phyloP scores from a whole-genome alignment of 768 basidiomycete genomes.

The Clathrus columnatus region DNA sequence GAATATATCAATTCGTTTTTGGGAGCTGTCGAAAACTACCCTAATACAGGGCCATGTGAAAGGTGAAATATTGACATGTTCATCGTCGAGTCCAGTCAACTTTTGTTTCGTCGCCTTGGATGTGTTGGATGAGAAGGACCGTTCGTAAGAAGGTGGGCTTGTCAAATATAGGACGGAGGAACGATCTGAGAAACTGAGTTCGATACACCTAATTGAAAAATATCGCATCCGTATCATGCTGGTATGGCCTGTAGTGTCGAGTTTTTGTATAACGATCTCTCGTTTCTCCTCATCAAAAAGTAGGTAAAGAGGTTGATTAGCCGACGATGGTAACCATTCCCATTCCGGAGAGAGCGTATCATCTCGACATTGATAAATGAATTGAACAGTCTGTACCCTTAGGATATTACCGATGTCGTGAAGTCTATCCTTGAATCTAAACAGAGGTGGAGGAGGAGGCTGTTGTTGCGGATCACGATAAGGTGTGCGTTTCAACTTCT shows the following conservation, averaged over 20 bases:
- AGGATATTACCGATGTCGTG: slow-evolving; percentile 13
- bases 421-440: not conserved
- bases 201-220: not conserved
- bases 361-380: slow-evolving; percentile 58
- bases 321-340: slow-evolving; percentile 17
- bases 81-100: not conserved
- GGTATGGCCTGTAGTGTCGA: too few species aligned
- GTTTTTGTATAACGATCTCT: not conserved
- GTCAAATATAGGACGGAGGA: not conserved
- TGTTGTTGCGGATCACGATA: slow-evolving; percentile 33
- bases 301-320: not conserved
- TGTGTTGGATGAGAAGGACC: not conserved
- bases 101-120: not conserved
- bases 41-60: not conserved
- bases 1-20: not conserved
- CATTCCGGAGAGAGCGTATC: slow-evolving; percentile 49
- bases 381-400: slow-evolving; percentile 36
- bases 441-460: too few species aligned
- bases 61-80: not conserved
- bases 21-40: not conserved
- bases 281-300: not conserved
- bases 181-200: not conserved
- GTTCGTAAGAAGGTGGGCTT: not conserved
- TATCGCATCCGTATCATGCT: not conserved
- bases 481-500: slow-evolving; percentile 25